Evolutionary conservation across 2,329 filamentous ascomycete genomes (phyloP).

Genomic region (Nothomitra cinnamomea): DNA sequence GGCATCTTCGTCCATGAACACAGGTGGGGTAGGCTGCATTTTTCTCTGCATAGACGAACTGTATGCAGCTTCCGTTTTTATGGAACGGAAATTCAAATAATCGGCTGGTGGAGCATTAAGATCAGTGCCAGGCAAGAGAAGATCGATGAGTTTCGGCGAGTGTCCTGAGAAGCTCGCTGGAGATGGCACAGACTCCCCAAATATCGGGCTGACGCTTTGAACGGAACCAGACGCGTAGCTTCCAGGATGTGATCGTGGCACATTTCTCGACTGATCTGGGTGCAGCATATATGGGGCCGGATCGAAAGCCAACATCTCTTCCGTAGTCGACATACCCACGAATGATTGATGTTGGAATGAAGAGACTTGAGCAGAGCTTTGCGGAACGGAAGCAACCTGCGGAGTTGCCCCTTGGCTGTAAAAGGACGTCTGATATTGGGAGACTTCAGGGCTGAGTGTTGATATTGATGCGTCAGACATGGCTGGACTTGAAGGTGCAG

Average conservation of each 20-base stretch:
- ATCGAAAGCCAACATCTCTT: neutral
- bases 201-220: conserved; percentile 13
- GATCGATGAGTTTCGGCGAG: conserved; percentile 30
- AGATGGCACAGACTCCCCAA: conserved; percentile 20
- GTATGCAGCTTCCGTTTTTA: neutral
- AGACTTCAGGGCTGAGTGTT: neutral
- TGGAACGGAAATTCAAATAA: conserved; percentile 14
- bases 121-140: conserved; percentile 31
- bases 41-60: neutral
- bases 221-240: neutral
- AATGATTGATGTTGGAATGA: neutral
- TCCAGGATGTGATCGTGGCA: neutral
- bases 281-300: neutral
- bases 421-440: neutral
- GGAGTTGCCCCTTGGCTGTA: neutral
- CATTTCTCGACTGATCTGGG: neutral
- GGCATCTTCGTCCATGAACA: neutral
- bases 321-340: neutral
- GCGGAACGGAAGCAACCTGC: neutral
- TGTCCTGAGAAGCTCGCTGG: conserved; percentile 26
- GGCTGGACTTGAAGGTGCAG: neutral
- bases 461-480: neutral
- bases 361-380: neutral
- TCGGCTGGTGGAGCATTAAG: conserved; percentile 20
- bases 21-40: neutral